Evolutionary conservation across 2,329 filamentous ascomycete species (phyloP).

Genomic region (Drechslerella dactyloides): DNA sequence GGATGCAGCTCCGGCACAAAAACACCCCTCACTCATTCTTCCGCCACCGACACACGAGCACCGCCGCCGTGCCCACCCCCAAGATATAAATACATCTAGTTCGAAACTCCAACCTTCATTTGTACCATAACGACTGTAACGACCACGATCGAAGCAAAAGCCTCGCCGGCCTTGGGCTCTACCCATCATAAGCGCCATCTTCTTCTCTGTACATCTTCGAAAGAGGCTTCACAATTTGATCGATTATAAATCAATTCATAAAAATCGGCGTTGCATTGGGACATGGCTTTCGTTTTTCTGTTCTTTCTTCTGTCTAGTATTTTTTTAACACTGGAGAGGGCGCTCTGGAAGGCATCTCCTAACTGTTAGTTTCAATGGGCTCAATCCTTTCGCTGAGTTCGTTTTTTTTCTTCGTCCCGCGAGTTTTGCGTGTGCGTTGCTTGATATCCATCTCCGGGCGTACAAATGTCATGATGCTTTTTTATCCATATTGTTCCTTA

Average conservation of each 20-base stretch:
- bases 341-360: slow-evolving; percentile 45
- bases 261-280: slow-evolving; percentile 30
- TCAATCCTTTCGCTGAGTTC: slow-evolving; percentile 18
- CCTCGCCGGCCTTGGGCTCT: not conserved
- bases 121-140: slow-evolving; percentile 46
- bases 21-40: not conserved
- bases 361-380: not conserved
- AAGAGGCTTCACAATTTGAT: slow-evolving; percentile 32
- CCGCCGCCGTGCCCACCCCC: not conserved
- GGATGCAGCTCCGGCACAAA: slow-evolving; percentile 22
- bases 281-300: not conserved
- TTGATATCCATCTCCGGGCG: slow-evolving; percentile 48
- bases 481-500: slow-evolving; percentile 1
- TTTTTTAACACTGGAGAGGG: slow-evolving; percentile 5
- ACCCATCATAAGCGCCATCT: slow-evolving; percentile 10
- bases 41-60: not conserved
- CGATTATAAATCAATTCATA: slow-evolving; percentile 37
- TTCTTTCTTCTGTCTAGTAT: slow-evolving; percentile 8
- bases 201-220: slow-evolving; percentile 35
- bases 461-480: slow-evolving; percentile 15
- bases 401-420: slow-evolving; percentile 18
- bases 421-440: slow-evolving; percentile 8
- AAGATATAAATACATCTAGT: not conserved
- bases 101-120: slow-evolving; percentile 10
- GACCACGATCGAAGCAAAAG: slow-evolving; percentile 30